Conservation (phyloP, 208 protist genomes). For the Tritrichomonas foetus region DNA sequence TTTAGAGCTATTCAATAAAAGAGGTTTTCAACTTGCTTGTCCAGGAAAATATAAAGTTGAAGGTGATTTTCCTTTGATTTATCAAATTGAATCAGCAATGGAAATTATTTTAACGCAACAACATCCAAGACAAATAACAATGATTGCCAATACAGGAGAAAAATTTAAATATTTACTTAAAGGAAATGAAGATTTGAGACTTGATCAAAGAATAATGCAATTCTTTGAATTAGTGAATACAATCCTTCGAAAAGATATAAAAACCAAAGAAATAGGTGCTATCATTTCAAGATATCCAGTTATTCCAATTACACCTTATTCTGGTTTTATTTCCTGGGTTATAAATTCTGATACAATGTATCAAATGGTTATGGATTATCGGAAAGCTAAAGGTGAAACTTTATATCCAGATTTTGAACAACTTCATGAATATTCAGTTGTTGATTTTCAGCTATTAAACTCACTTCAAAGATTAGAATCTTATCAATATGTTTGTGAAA, state of each 20-base stretch:
- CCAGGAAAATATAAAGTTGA: background rate
- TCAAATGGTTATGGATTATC: slow-evolving; percentile 4
- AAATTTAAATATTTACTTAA: too few species aligned
- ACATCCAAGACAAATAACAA: background rate
- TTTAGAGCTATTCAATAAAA: background rate
- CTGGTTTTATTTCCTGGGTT: slow-evolving; percentile 26
- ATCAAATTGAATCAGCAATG: background rate
- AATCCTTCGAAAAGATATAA: background rate
- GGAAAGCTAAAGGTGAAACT: background rate
- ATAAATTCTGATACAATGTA: background rate
- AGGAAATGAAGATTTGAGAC: slow-evolving; percentile 41
- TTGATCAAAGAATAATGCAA: slow-evolving; percentile 40
- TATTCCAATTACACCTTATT: background rate
- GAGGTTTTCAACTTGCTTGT: background rate
- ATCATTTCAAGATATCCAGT: background rate
- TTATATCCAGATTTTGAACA: background rate
- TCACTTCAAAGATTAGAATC: slow-evolving; percentile 1
- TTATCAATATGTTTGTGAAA: background rate
- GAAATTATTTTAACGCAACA: background rate
- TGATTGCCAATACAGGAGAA: background rate
- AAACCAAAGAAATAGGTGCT: background rate
- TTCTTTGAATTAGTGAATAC: too few species aligned
- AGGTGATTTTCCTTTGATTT: background rate
- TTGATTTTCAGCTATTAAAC: background rate
- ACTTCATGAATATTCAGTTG: background rate